Evolutionary conservation across 495 filamentous ascomycete genomes (phyloP).

Genomic region (Astrocystis sublimbata): DNA sequence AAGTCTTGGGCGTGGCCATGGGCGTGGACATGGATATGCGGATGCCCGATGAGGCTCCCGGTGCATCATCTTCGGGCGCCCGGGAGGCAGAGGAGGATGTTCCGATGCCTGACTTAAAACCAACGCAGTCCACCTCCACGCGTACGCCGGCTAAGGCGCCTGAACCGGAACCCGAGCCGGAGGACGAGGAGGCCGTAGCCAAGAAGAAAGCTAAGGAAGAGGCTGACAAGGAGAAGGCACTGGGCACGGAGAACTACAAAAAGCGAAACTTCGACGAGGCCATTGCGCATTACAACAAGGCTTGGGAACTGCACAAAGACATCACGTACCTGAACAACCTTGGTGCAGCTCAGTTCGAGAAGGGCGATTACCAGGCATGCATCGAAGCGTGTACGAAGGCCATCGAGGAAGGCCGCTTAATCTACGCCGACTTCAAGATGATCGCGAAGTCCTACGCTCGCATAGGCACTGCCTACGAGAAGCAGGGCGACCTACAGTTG

Average conservation of each 20-base stretch:
- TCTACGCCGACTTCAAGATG: constrained; percentile 92
- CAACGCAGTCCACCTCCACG: constrained; percentile 34
- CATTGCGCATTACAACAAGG: constrained; percentile 92
- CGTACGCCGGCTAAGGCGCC: constrained; percentile 56
- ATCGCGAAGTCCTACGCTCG: constrained; percentile 96
- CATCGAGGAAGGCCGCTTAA: constrained; percentile 80
- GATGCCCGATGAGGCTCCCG: constrained; percentile 35
- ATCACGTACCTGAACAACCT: constrained; percentile 97
- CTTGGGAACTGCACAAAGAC: constrained; percentile 93
- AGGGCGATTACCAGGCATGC: constrained; percentile 84
- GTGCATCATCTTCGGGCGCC: constrained; percentile 34
- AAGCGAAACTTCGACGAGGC: constrained; percentile 93
- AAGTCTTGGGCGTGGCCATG: constrained; percentile 90
- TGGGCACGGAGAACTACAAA: constrained; percentile 96
- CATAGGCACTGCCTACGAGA: constrained; percentile 89
- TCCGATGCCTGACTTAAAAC: constrained; percentile 70
- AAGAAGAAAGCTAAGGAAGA: constrained; percentile 89
- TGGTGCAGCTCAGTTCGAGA: constrained; percentile 92
- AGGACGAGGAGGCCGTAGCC: constrained; percentile 77
- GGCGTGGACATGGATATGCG: constrained; percentile 92
- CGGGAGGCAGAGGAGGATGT: constrained; percentile 71
- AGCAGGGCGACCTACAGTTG: constrained; percentile 72
- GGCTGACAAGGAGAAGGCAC: constrained; percentile 90
- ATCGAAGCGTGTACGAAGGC: constrained; percentile 87
- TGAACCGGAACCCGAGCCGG: constrained; percentile 59